A percentile compares a stretch with the other conserved stretches of the same genome.
phyloP scores from a whole-genome alignment of 2,329 filamentous ascomycete genomes.

The Triangularia setosa region DNA sequence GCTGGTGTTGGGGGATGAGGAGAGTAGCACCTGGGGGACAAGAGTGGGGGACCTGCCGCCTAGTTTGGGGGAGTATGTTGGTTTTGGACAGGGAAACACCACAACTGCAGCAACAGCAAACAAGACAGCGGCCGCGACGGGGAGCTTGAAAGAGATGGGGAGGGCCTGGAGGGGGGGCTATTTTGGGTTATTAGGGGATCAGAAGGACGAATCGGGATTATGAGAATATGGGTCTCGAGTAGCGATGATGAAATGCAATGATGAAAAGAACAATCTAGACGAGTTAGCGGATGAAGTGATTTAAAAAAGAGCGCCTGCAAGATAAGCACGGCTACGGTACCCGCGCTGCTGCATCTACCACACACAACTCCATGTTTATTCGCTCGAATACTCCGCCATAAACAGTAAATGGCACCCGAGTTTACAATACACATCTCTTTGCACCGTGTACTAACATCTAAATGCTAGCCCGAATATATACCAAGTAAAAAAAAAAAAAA shows the following conservation, averaged over 20 bases:
- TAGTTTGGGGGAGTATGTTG: constrained; percentile 43
- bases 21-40: constrained; percentile 65
- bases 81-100: constrained; percentile 25
- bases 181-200: not conserved
- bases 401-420: no score
- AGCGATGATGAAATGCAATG: no score
- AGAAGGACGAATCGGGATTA: not conserved
- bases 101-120: not conserved
- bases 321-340: no score
- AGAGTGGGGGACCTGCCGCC: constrained; percentile 57
- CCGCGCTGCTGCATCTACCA: no score
- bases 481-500: not conserved
- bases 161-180: not conserved
- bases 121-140: not conserved
- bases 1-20: constrained; percentile 54
- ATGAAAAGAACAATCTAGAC: no score
- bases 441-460: no score
- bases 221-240: not conserved
- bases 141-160: not conserved
- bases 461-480: not conserved
- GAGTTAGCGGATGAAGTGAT: no score
- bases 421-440: no score
- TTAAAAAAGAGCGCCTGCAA: no score
- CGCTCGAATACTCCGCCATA: no score
- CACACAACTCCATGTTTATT: no score